These are phyloP conservation scores for Trypanosoma cruzi DNA, from an alignment of 208 protist genomes.

Conservation along the genomic window DNA sequence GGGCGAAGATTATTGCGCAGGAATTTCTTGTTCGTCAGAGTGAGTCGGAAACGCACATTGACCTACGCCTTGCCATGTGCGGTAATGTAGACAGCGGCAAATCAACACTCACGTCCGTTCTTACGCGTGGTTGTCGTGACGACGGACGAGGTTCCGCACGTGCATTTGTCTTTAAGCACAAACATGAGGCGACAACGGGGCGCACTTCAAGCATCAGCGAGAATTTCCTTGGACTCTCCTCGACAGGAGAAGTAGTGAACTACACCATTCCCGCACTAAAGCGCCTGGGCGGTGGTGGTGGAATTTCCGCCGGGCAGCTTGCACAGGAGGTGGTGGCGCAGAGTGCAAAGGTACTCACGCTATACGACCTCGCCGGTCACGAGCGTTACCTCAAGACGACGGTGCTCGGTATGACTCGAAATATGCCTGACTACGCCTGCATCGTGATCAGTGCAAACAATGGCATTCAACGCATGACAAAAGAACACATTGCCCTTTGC, in stretches of 20 bases:
- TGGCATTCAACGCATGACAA: constrained; percentile 95
- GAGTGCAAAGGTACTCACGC: constrained; percentile 94
- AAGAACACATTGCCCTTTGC: constrained; percentile 96
- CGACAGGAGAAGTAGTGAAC: constrained; percentile 92
- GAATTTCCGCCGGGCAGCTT: constrained; percentile 30
- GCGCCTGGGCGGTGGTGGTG: neutral
- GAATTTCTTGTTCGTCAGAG: constrained; percentile 76
- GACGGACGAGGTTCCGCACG: constrained; percentile 88
- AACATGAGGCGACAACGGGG: constrained; percentile 95
- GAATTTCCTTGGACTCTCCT: constrained; percentile 96
- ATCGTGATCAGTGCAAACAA: constrained; percentile 93
- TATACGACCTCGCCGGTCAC: constrained; percentile 98
- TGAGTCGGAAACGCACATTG: constrained; percentile 50
- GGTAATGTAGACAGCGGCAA: constrained; percentile 95
- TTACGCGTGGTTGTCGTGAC: constrained; percentile 90
- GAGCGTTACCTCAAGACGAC: constrained; percentile 98
- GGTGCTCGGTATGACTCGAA: constrained; percentile 96
- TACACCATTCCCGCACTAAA: constrained; percentile 40
- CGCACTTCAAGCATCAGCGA: constrained; percentile 96
- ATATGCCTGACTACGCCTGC: constrained; percentile 95
- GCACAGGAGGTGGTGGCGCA: constrained; percentile 75
- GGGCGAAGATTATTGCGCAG: constrained; percentile 47
- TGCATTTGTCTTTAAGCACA: constrained; percentile 94
- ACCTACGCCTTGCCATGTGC: constrained; percentile 92
- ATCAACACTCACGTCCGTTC: constrained; percentile 91